These are phyloP conservation scores for Cicer chorassanicum DNA, from an alignment of 306 rosid genomes.

Conservation along the genomic window DNA sequence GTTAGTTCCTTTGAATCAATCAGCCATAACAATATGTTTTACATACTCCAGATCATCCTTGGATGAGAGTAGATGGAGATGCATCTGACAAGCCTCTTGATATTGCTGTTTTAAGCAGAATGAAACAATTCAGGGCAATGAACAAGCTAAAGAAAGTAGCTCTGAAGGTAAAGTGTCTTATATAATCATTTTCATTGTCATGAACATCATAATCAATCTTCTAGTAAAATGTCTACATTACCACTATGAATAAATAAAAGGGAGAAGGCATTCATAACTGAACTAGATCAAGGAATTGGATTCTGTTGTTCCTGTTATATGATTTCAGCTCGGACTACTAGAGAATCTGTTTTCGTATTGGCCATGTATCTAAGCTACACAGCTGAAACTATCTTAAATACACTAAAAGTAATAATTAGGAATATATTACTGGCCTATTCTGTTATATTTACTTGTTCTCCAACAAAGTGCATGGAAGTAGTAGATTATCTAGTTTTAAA, in stretches of 20 bases:
- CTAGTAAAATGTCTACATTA: not conserved
- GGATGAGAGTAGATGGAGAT: constrained; percentile 96
- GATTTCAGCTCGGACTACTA: constrained; percentile 23
- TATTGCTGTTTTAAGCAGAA: constrained; percentile 87
- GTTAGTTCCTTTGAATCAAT: constrained; percentile 28
- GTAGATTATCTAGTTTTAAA: constrained; percentile 9
- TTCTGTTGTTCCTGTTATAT: constrained; percentile 1
- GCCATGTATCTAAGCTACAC: not conserved
- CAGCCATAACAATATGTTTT: constrained; percentile 31
- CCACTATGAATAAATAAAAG: constrained; percentile 11
- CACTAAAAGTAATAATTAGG: not conserved
- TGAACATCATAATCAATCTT: constrained; percentile 15
- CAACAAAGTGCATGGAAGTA: constrained; percentile 13
- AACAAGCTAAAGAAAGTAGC: constrained; percentile 98
- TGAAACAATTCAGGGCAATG: constrained; percentile 98
- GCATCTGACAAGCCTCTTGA: constrained; percentile 96
- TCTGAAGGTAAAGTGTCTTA: constrained; percentile 63
- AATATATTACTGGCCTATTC: constrained; percentile 5
- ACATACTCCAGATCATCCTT: constrained; percentile 82
- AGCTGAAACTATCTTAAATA: not conserved
- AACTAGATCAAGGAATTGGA: constrained; percentile 34
- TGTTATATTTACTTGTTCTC: not conserved
- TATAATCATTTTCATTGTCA: constrained; percentile 33
- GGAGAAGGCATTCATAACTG: constrained; percentile 6
- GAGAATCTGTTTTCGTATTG: constrained; percentile 27